Conservation (phyloP, 148 eudicot species). For the Camellia granthamiana region DNA sequence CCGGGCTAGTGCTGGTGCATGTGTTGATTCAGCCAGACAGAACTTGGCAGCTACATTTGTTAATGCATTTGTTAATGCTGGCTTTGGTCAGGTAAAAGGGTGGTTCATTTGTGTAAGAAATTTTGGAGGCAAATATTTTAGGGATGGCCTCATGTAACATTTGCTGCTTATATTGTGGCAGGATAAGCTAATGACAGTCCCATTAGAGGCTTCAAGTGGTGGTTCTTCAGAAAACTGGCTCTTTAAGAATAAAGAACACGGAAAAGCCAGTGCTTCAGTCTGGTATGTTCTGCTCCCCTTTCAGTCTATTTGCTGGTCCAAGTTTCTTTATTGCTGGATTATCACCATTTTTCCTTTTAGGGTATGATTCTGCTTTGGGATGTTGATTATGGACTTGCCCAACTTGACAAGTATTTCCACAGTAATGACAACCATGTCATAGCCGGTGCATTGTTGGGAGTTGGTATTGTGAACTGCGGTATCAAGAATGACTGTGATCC, state of each 20-base stretch:
- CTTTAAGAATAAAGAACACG: conserved; percentile 94
- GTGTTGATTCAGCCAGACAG: conserved; percentile 94
- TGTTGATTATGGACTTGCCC: too few relatives aligned
- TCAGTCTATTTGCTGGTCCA: too few relatives aligned
- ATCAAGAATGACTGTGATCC: too few relatives aligned
- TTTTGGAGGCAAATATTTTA: not conserved
- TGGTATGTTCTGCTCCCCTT: too few relatives aligned
- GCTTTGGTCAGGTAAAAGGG: conserved; percentile 76
- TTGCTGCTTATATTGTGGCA: conserved; percentile 26
- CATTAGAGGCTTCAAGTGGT: conserved; percentile 69
- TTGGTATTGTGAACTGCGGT: too few relatives aligned
- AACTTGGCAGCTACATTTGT: conserved; percentile 99
- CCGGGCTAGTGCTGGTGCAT: conserved; percentile 87
- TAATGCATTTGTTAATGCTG: conserved; percentile 98
- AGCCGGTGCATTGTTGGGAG: too few relatives aligned
- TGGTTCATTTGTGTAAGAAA: not conserved
- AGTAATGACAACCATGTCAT: too few relatives aligned
- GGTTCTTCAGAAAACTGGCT: conserved; percentile 87
- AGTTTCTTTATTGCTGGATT: too few relatives aligned
- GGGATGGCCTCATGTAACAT: not conserved
- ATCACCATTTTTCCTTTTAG: too few relatives aligned
- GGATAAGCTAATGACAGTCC: conserved; percentile 90
- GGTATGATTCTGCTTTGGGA: too few relatives aligned
- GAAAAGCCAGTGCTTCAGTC: conserved; percentile 90
- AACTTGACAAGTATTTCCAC: too few relatives aligned